Evolutionary conservation across 2,329 filamentous ascomycete genomes (phyloP).

Genomic region (Zasmidium citrigriseum): DNA sequence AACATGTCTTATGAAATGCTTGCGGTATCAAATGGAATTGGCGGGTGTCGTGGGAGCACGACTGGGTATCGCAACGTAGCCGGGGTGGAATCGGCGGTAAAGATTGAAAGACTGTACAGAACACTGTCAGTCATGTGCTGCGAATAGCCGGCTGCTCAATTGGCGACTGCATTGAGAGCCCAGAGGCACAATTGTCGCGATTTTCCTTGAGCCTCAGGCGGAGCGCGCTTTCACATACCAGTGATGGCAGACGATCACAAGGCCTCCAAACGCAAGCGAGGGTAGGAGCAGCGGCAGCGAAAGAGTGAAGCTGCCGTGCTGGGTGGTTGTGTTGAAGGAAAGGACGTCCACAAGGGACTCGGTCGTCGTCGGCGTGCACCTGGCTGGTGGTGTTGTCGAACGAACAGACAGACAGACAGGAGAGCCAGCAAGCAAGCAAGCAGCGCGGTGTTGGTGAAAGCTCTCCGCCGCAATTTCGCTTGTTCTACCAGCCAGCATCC

Average conservation of each 20-base stretch:
- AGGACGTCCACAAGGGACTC: not conserved
- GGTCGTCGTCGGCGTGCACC: too few species aligned
- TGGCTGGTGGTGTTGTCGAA: too few species aligned
- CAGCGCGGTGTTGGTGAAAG: too few species aligned
- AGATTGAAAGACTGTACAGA: constrained; percentile 2
- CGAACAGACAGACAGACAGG: not conserved
- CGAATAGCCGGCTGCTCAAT: not conserved
- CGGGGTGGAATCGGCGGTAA: not conserved
- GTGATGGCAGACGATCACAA: constrained; percentile 1
- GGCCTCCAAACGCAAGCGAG: constrained; percentile 34
- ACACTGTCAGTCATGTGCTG: constrained; percentile 1
- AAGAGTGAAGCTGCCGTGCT: constrained; percentile 61
- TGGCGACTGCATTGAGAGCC: not conserved
- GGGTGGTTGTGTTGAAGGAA: not conserved
- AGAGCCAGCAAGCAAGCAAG: too few species aligned
- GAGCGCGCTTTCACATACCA: constrained; percentile 16
- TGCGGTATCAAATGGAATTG: not conserved
- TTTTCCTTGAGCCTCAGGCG: too few species aligned
- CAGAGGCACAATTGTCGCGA: not conserved
- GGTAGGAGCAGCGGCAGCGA: constrained; percentile 56
- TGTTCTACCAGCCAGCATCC: too few species aligned
- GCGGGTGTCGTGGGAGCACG: not conserved
- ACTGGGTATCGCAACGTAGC: not conserved
- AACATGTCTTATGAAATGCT: constrained; percentile 17
- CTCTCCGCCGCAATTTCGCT: too few species aligned